phyloP scores from a whole-genome alignment of 1,284 basidiomycete species.

The Takashimella tepidaria region DNA sequence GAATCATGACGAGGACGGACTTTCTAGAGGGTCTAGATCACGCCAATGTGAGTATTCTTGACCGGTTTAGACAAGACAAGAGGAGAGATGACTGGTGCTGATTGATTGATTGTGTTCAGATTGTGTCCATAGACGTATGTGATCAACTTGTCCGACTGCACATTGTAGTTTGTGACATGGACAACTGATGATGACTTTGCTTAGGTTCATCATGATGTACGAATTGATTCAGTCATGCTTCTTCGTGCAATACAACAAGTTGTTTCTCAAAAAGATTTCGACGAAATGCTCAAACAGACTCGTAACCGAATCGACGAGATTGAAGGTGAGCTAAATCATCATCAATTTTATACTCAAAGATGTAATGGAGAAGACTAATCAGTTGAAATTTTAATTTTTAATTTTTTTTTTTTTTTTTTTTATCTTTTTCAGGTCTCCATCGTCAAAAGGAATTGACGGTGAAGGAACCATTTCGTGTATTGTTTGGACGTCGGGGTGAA shows the following conservation, averaged over 20 bases:
- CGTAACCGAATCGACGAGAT: constrained; percentile 62
- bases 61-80: background rate
- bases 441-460: constrained; percentile 46
- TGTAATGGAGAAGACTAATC: no score
- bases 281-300: constrained; percentile 64
- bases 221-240: constrained; percentile 70
- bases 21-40: constrained; percentile 59
- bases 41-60: constrained; percentile 45
- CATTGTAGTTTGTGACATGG: no score
- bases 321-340: constrained; percentile 47
- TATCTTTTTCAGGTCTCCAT: constrained; percentile 35
- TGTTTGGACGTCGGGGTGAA: constrained; percentile 25
- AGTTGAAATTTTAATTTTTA: background rate
- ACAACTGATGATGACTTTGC: constrained; percentile 8
- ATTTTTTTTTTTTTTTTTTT: background rate
- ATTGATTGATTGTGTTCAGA: constrained; percentile 53
- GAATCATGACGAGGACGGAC: constrained; percentile 77
- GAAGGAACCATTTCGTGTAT: constrained; percentile 46
- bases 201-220: constrained; percentile 67
- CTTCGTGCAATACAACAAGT: constrained; percentile 65
- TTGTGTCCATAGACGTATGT: constrained; percentile 70
- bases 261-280: constrained; percentile 64
- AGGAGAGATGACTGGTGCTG: constrained; percentile 3
- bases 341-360: no score
- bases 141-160: background rate